Conservation (phyloP, 345 rosid species). For the Acer negundo region DNA sequence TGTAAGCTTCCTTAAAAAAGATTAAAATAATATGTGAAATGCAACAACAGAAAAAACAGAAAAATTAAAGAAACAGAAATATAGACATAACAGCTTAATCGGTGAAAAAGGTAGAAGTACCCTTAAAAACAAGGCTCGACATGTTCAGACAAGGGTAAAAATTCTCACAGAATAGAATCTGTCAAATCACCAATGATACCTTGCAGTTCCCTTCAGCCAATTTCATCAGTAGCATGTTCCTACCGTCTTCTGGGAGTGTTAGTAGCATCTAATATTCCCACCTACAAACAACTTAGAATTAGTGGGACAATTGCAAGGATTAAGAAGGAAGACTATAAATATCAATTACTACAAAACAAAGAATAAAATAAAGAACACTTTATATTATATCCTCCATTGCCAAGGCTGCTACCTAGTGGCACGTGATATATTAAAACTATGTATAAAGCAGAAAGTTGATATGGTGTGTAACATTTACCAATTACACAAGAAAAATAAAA, state of each 20-base stretch:
- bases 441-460: slow-evolving; percentile 62
- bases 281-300: slow-evolving; percentile 40
- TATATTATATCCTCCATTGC: slow-evolving; percentile 17
- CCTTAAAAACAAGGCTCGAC: neutral
- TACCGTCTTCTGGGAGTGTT: slow-evolving; percentile 75
- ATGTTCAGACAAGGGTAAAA: no score
- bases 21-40: no score
- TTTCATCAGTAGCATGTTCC: slow-evolving; percentile 98
- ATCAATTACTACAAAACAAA: neutral
- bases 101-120: neutral
- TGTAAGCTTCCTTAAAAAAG: no score
- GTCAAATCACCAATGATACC: slow-evolving; percentile 50
- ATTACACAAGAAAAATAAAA: slow-evolving; percentile 29
- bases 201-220: slow-evolving; percentile 99
- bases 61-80: neutral
- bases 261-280: slow-evolving; percentile 98
- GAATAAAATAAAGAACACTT: slow-evolving; percentile 22
- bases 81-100: neutral
- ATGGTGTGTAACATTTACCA: slow-evolving; percentile 37
- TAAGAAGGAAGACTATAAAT: neutral
- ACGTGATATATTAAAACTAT: slow-evolving; percentile 47
- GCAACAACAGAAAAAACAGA: no score
- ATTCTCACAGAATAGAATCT: no score
- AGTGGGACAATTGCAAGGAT: neutral
- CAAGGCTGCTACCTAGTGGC: no score